phyloP scores from a whole-genome alignment of 148 eudicot species.

The Fagopyrum tataricum region DNA sequence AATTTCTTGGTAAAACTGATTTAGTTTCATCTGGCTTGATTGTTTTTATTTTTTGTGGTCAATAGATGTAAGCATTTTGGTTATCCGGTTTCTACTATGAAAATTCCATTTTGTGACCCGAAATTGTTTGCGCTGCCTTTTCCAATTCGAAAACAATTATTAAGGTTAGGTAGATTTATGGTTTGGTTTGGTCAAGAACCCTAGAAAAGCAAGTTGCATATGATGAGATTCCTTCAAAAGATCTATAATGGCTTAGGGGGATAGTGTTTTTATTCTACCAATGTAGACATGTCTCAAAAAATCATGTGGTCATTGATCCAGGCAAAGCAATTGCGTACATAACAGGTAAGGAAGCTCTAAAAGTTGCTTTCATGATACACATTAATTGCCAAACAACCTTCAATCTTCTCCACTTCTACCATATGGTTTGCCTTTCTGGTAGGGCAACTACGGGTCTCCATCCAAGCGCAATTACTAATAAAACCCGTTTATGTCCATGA shows the following conservation, averaged over 20 bases:
- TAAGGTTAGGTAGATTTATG: not conserved
- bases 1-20: not conserved
- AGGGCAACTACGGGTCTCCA: not conserved
- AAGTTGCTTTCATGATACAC: not conserved
- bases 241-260: not conserved
- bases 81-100: not conserved
- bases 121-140: not conserved
- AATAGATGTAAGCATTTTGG: too few species aligned
- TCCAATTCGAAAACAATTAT: not conserved
- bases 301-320: too few species aligned
- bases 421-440: constrained; percentile 4
- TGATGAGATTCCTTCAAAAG: not conserved
- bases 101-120: not conserved
- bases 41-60: not conserved
- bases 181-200: constrained; percentile 3
- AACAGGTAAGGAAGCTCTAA: not conserved
- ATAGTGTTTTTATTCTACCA: not conserved
- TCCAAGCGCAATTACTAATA: not conserved
- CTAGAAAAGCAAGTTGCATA: not conserved
- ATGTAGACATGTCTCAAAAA: too few species aligned
- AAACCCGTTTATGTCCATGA: not conserved
- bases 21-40: not conserved
- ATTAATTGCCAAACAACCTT: not conserved
- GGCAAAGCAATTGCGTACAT: too few species aligned
- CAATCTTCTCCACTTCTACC: not conserved